Conservation (phyloP, 768 basidiomycete genomes). For the Lactifluus piperatus region DNA sequence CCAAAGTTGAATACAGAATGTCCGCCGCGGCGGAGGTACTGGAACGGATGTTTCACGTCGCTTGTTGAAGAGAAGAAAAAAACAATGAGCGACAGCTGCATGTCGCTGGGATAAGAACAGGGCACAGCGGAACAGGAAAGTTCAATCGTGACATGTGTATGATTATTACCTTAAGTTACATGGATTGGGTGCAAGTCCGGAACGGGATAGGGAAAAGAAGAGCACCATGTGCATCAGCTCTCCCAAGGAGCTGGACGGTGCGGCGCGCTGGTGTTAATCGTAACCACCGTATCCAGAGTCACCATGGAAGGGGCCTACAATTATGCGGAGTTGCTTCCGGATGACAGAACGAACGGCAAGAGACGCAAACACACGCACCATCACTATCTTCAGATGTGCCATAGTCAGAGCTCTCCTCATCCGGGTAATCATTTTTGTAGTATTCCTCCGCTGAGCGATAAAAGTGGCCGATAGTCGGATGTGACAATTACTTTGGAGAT, state of each 20-base stretch:
- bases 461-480: not conserved
- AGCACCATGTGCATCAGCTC: not conserved
- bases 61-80: not conserved
- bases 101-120: too few relatives aligned
- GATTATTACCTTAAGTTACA: not conserved
- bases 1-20: not conserved
- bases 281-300: not conserved
- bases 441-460: constrained; percentile 58
- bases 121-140: not conserved
- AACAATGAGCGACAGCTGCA: not conserved
- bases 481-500: not conserved
- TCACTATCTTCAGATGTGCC: constrained; percentile 23
- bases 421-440: constrained; percentile 81
- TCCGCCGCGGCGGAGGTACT: not conserved
- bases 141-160: not conserved
- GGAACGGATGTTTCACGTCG: not conserved
- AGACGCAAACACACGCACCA: not conserved
- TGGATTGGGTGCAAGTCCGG: not conserved
- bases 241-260: not conserved
- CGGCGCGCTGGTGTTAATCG: not conserved
- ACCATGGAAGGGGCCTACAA: not conserved
- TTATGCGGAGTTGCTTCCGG: not conserved
- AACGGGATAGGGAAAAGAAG: not conserved
- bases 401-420: constrained; percentile 42
- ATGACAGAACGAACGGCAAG: not conserved